A percentile compares a stretch with the other conserved stretches of the same genome.
phyloP scores from a whole-genome alignment of 2,329 filamentous ascomycete species.

The Pyricularia sp. region DNA sequence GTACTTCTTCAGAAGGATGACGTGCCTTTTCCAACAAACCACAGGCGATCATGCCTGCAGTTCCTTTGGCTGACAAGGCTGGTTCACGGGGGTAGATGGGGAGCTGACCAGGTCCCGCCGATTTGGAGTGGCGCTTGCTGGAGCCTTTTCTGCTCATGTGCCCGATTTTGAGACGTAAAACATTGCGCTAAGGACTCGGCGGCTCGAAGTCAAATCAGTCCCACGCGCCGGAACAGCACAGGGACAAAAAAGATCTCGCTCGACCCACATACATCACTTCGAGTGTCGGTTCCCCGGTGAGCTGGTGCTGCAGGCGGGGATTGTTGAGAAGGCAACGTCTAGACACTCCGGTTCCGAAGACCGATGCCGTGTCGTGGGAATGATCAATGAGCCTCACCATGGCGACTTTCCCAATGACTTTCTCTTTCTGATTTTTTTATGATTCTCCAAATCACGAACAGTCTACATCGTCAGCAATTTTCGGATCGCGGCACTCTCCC shows the following conservation, averaged over 20 bases:
- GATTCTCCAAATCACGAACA: not conserved
- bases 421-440: not conserved
- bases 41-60: not conserved
- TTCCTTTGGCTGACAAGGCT: not conserved
- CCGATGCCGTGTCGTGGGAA: not conserved
- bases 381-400: not conserved
- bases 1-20: not conserved
- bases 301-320: not conserved
- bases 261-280: not conserved
- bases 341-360: not conserved
- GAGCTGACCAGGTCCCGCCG: conserved; percentile 19
- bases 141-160: conserved; percentile 29
- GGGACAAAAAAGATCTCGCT: not conserved
- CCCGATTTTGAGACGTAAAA: conserved; percentile 27
- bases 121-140: conserved; percentile 16
- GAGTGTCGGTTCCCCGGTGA: not conserved
- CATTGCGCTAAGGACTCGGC: conserved; percentile 25
- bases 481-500: not conserved
- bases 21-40: not conserved
- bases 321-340: not conserved
- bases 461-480: not conserved
- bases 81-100: not conserved
- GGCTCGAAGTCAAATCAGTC: conserved; percentile 18
- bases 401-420: not conserved
- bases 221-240: not conserved